Evolutionary conservation across 306 rosid species (phyloP), one percentile per base, ranked within the genome.

Genomic region (Dryas octopetala): DNA sequence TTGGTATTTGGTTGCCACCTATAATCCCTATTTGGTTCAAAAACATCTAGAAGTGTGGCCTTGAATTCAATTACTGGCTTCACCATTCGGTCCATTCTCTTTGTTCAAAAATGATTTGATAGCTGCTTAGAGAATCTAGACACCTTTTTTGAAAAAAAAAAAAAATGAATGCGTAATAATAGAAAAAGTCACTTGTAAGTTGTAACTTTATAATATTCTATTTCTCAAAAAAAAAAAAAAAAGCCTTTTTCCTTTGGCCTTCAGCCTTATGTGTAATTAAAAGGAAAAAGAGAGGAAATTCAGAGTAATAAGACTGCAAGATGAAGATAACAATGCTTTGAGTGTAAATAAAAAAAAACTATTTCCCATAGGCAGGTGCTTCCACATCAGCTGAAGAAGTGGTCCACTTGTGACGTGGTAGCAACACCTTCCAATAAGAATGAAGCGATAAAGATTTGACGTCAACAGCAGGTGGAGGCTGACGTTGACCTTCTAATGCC

Each of bases 381-480:
- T 32, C 38, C 50, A n/a, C 51, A 3, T 70, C 41, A 70, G 52
- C 43, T 0, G 0, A 1, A 71, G 66, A 57, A 43, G 65, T 44
- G 66, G 54, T 71, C 75, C 15, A 7, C 66, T 6, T 6, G 9
- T 12, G 75, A 71, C 23, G 66, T 71, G 66, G 75, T 12, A 46
- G 19, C 66, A 65, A 19, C 62, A 52, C 54, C 66, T 7, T 38
- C 46, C 46, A 57, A 58, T 44, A 19, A 40, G 66, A 66, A 43
- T 71, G 52, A 57, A 19, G 45, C 9, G 75, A 57, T 71, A 71
- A 44, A 71, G 66, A 55, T 57, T 61, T 71, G 75, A 71, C 66
- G 75, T 71, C 75, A 23, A 57, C 1, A 9, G 66, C 40, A 4
- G 76, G 66, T 55, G 66, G 76, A 44, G 16, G 66, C 38, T 32